These are phyloP conservation scores for Taphrina deformans DNA, from an alignment of 1,139 yeast species.

Conservation along the genomic window DNA sequence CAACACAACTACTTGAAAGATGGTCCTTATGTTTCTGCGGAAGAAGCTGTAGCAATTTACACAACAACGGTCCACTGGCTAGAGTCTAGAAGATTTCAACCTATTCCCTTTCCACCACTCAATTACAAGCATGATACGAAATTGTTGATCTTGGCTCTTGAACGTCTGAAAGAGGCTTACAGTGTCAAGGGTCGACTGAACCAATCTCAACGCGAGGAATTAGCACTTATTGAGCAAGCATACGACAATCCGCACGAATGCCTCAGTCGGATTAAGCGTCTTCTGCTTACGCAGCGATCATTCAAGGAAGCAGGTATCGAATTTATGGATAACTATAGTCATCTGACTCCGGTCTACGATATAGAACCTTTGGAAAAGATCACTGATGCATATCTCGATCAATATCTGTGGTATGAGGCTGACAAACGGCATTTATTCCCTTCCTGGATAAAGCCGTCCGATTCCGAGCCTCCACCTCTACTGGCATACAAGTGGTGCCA, in stretches of 20 bases:
- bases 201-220: slow-evolving; percentile 84
- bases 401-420: slow-evolving; percentile 93
- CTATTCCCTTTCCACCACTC: slow-evolving; percentile 91
- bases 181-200: slow-evolving; percentile 82
- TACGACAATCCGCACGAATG: slow-evolving; percentile 96
- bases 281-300: slow-evolving; percentile 80
- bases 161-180: slow-evolving; percentile 78
- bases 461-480: slow-evolving; percentile 88
- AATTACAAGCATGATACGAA: slow-evolving; percentile 93
- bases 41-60: slow-evolving; percentile 83
- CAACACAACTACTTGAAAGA: slow-evolving; percentile 76
- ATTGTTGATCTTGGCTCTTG: slow-evolving; percentile 81
- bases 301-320: slow-evolving; percentile 86
- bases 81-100: slow-evolving; percentile 78
- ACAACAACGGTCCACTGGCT: slow-evolving; percentile 90
- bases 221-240: slow-evolving; percentile 92
- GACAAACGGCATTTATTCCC: slow-evolving; percentile 87
- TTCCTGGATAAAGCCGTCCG: slow-evolving; percentile 94
- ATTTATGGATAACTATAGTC: slow-evolving; percentile 89
- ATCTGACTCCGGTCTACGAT: slow-evolving; percentile 78
- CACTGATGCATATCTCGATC: slow-evolving; percentile 94
- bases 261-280: slow-evolving; percentile 77
- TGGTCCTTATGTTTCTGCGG: slow-evolving; percentile 84
- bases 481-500: slow-evolving; percentile 93
- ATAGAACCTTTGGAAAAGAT: slow-evolving; percentile 92